Base-by-base conservation (phyloP, 495 filamentous ascomycete species). In the Glonium stellatum region DNA sequence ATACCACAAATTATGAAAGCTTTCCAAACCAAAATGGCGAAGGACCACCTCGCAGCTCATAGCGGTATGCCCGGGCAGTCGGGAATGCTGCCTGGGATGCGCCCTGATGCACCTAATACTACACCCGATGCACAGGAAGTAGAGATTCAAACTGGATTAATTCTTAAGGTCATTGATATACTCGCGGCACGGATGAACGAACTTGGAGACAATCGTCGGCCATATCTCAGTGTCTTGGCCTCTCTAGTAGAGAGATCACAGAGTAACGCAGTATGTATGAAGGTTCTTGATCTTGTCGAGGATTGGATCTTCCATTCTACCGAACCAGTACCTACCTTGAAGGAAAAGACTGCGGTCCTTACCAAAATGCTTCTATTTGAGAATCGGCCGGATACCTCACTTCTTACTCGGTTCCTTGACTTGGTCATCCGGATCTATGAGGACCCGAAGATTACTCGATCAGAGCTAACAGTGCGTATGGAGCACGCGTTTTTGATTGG, bases 361-460 rank as follows among this genome's bases (percentile, higher is more conserved):
- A 88, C 90, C 67, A 99, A 99, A 73, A 99, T 99, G 95, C 75
- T 97, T 41, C 83, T 90, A 0, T 97, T 99, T 60, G 95, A 99
- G 70, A 81, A 87, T 52, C 82, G 92, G 22, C 71, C 79, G 11
- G 92, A 97, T 71, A 83, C 83, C 34, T 87, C 87, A 0, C 85
- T 97, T 75, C 76, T 97, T 41, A 89, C 84, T 65, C 89, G 89
- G 69, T 99, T 97, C 78, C 80, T 99, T 41, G 87, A 99, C 51
- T 81, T 99, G 41, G 92, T 99, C 19, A 96, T 97, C 62, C 84
- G 91, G 42, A 96, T 99, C 39, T 99, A 99, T 66, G 95, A 99
- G 63, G 92, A 97, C 67, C 87, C 88, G 0, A 95, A 92, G 73
- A 92, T 99, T 65, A 90, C 90, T 0, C 82, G 92, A 50, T 96